Evolutionary conservation across 495 filamentous ascomycete genomes (phyloP).

Genomic region (Penicillium crystallinum): DNA sequence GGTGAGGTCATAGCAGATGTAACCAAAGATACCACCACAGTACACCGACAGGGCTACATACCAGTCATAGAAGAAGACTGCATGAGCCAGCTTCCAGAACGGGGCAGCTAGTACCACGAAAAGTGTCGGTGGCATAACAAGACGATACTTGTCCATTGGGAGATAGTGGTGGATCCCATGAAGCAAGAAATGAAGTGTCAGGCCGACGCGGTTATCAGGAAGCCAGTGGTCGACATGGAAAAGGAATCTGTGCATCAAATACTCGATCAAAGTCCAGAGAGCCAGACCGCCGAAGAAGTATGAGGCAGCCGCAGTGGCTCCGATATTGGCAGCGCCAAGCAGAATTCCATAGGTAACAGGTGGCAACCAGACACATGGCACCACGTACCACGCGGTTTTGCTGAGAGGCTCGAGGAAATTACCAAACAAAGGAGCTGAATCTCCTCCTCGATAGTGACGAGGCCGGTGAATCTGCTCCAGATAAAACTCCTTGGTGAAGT

Average conservation of each 20-base stretch:
- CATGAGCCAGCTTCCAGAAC: conserved; percentile 90
- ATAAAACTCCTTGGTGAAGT: conserved; percentile 90
- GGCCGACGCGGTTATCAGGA: conserved; percentile 83
- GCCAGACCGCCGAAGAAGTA: conserved; percentile 63
- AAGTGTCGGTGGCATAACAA: conserved; percentile 94
- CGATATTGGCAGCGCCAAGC: conserved; percentile 56
- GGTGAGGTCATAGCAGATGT: conserved; percentile 92
- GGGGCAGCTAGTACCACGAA: conserved; percentile 80
- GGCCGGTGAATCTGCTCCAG: conserved; percentile 93
- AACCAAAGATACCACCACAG: conserved; percentile 92
- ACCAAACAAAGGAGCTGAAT: conserved; percentile 90
- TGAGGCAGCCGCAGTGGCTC: conserved; percentile 36
- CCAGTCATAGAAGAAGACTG: conserved; percentile 83
- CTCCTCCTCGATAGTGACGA: conserved; percentile 87
- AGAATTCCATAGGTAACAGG: conserved; percentile 68
- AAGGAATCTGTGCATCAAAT: conserved; percentile 81
- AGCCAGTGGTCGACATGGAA: conserved; percentile 93
- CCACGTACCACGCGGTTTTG: conserved; percentile 88
- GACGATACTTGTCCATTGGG: conserved; percentile 93
- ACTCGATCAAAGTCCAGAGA: conserved; percentile 90
- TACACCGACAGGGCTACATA: conserved; percentile 67
- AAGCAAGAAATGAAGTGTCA: conserved; percentile 88
- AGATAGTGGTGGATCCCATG: conserved; percentile 98
- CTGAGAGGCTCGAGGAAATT: conserved; percentile 95
- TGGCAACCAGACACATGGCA: conserved; percentile 86